Evolutionary conservation across 139 green algal genomes (phyloP), one percentile per base, ranked within the genome.

Genomic region (Chlorella ohadii): DNA sequence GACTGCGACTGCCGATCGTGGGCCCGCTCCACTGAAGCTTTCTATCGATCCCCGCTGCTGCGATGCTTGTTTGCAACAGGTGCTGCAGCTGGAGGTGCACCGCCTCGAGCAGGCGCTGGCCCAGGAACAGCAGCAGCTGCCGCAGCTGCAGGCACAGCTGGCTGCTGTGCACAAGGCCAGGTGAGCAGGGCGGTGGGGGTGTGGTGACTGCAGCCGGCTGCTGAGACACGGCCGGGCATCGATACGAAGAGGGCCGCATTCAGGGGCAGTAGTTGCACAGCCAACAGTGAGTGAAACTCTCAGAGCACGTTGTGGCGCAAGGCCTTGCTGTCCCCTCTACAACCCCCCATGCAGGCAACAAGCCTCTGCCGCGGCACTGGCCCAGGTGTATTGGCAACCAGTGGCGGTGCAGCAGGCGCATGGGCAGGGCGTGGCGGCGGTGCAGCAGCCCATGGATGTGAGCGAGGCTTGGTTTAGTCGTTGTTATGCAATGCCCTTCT

Each of bases 81-180:
- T 82, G 57, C 27, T 72, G 57, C 57, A 28, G 25, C 38, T n/a
- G 15, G 76, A 82, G 59, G 27, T 39, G 11, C 59, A 82, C 38
- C 56, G 59, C 1, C 36, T 82, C 36, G 57, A 72, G 76, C 55
- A 66, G 57, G 76, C 76, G 15, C 36, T 82, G 76, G 36, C 36
- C 4, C 9, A 22, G 38, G 76, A 82, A 59, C 76, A 72, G 57
- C 76, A 36, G 11, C 22, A 55, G 57, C 57, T 82, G 76, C 76
- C 76, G 5, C 56, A 33, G 34, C 76, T 82, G 76, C 76, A 38
- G 38, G 76, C 36, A 2, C 33, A 82, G 59, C 76, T 82, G 57
- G 57, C 76, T 2, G 76, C 76, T 11, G 36, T 57, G 57, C 76
- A 72, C 59, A 63, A 34, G 2, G 59, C 76, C 63, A 71, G 76